Percentiles rank a stretch among this genome's conserved stretches.
These are phyloP conservation scores for Podospora comata DNA, from an alignment of 495 filamentous ascomycete species.

Conservation along the genomic window DNA sequence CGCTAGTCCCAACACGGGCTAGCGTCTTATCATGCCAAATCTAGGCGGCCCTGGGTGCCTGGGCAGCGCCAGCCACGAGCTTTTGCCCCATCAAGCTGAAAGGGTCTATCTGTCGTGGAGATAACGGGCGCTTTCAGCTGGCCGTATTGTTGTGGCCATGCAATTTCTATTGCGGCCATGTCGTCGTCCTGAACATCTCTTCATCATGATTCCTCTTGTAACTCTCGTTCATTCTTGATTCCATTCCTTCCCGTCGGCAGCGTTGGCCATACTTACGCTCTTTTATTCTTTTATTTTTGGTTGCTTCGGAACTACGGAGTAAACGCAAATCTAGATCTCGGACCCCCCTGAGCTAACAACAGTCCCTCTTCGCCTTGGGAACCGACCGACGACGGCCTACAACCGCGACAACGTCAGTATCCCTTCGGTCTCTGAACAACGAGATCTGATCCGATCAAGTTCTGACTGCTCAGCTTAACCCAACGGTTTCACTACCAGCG, in stretches of 20 bases:
- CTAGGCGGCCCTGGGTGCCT: not conserved
- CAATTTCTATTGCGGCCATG: not conserved
- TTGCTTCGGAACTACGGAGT: not conserved
- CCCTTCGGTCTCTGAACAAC: too few species aligned
- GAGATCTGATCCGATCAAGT: too few species aligned
- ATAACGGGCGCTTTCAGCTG: not conserved
- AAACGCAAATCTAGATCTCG: not conserved
- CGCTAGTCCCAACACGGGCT: not conserved
- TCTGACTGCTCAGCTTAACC: too few species aligned
- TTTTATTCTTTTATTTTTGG: not conserved
- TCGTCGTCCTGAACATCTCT: not conserved
- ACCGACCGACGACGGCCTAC: too few species aligned
- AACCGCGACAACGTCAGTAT: too few species aligned
- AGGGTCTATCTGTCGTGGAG: not conserved
- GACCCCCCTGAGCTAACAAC: not conserved
- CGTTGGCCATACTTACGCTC: not conserved
- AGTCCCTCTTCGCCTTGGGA: too few species aligned
- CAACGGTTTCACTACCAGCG: too few species aligned
- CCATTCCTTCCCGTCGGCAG: not conserved
- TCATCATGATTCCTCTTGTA: not conserved
- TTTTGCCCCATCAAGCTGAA: not conserved
- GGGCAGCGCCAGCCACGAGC: not conserved
- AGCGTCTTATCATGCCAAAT: not conserved
- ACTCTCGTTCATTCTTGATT: not conserved
- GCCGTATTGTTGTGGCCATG: not conserved